A percentile compares a stretch with the other conserved stretches of the same genome.
phyloP scores from a whole-genome alignment of 2,329 filamentous ascomycete species.

The Scytalidium lignicola region DNA sequence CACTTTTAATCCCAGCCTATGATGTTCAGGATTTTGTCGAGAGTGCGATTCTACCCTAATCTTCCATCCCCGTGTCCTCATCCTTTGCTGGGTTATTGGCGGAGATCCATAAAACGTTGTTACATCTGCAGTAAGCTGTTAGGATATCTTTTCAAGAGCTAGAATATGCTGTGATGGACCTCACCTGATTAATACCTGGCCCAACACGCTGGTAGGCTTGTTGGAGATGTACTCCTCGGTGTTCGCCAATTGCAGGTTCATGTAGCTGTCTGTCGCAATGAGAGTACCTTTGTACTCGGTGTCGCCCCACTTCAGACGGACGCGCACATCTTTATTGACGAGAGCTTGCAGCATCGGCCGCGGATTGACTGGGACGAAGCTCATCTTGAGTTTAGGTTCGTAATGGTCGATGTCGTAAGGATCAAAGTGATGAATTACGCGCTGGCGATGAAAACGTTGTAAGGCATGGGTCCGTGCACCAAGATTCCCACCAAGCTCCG shows the following conservation, averaged over 20 bases:
- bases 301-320: slow-evolving; percentile 96
- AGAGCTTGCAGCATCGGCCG: slow-evolving; percentile 93
- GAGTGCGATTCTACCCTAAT: slow-evolving; percentile 14
- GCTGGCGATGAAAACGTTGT: no score
- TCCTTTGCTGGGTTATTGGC: slow-evolving; percentile 47
- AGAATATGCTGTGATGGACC: no score
- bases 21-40: no score
- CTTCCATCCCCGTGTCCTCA: slow-evolving; percentile 56
- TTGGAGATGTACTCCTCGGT: slow-evolving; percentile 91
- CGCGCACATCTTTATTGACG: slow-evolving; percentile 83
- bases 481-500: no score
- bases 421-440: no score
- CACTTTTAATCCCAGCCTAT: no score
- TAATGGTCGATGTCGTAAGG: no score
- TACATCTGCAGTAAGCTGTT: slow-evolving; percentile 56
- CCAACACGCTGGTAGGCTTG: slow-evolving; percentile 77
- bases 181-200: slow-evolving; percentile 87
- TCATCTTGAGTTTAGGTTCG: no score
- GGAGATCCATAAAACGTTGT: slow-evolving; percentile 94
- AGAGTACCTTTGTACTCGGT: slow-evolving; percentile 94
- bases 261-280: slow-evolving; percentile 93
- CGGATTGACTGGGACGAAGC: slow-evolving; percentile 89
- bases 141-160: slow-evolving; percentile 12
- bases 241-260: slow-evolving; percentile 92
- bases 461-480: no score